Percentiles rank a stretch among this genome's conserved stretches.
Conservation (phyloP, 2,329 filamentous ascomycete genomes). For the Aspergillus ochraceoroseus region DNA sequence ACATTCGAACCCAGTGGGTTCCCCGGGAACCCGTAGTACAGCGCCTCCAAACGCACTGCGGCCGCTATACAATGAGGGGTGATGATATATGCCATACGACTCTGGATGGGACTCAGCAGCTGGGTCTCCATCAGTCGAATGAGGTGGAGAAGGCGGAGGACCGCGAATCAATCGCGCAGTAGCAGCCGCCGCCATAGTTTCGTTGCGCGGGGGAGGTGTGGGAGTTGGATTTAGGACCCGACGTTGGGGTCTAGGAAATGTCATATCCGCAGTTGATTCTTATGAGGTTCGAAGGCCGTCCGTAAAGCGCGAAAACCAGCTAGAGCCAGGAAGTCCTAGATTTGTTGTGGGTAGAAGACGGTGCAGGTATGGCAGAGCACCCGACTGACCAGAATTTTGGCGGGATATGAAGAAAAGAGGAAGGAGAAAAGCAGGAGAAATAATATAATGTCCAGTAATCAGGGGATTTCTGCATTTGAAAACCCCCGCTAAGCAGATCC, state of each 20-base stretch:
- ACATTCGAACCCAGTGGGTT: conserved; percentile 9
- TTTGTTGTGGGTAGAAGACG: not conserved
- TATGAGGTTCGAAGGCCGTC: no score
- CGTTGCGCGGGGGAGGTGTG: not conserved
- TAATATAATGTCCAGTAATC: conserved; percentile 1
- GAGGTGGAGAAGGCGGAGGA: conserved; percentile 30
- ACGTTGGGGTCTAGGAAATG: no score
- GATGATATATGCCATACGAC: conserved; percentile 16
- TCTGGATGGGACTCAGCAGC: conserved; percentile 18
- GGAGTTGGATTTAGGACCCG: conserved; percentile 9
- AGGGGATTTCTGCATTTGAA: conserved; percentile 2
- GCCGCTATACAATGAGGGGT: conserved; percentile 13
- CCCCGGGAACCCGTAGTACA: conserved; percentile 3
- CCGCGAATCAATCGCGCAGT: conserved; percentile 18
- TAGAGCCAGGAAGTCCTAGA: not conserved
- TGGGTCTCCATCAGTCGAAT: conserved; percentile 25
- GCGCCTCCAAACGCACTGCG: conserved; percentile 9
- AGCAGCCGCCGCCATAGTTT: conserved; percentile 5
- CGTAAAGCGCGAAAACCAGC: conserved; percentile 2
- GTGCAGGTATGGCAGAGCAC: not conserved
- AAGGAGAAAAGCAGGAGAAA: conserved; percentile 8
- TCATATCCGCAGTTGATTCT: no score
- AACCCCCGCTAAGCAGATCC: not conserved
- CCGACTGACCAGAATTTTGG: not conserved
- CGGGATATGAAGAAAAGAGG: not conserved